Base-by-base conservation (phyloP, 2,329 filamentous ascomycete genomes). In the Verticillium zaregamsianum region DNA sequence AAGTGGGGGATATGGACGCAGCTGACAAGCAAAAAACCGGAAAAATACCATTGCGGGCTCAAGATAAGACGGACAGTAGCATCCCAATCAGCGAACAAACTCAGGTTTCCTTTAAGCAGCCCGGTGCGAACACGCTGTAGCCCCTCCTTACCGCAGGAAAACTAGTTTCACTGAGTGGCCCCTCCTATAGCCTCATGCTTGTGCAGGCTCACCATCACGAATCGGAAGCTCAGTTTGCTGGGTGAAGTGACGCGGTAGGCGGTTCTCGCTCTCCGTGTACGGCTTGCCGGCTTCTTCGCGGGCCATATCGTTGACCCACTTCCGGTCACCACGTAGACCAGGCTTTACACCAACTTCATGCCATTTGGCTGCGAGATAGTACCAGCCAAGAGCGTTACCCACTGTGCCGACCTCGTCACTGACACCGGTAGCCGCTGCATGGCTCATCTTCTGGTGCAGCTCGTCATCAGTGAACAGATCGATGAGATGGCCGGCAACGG, bases 341-440 rank as follows among this genome's bases (percentile, higher is more conserved):
- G 73, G 75, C 61, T 74, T 78, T 2, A 73, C 71, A 28, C 83
- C 84, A 1, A 79, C 76, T 67, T 87, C 84, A 25, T 82, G 78
- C 73, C 90, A 81, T 71, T 85, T 86, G 67, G 86, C 84, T 0
- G 89, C 89, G n/a, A 95, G 79, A 72, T 91, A 94, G 71, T 91
- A 83, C 90, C 90, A 95, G 25, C 79, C 81, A 14, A 94, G 77
- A 1, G 88, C 87, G 72, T 93, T 93, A 0, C 91, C 91, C 1
- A 93, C 90, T 0, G 91, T 95, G 64, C 89, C 86, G 1, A 94
- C 90, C 72, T 95, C 91, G 70, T 95, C 91, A 63, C 88, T 92
- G 15, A 95, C 90, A 63, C 90, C 86, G 0, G 74, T 79, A 40
- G 76, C 77, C 0, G 90, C 91, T 65, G 84, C 89, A 8, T 81